Conservation (phyloP, 306 rosid species). For the Senna siamea region DNA sequence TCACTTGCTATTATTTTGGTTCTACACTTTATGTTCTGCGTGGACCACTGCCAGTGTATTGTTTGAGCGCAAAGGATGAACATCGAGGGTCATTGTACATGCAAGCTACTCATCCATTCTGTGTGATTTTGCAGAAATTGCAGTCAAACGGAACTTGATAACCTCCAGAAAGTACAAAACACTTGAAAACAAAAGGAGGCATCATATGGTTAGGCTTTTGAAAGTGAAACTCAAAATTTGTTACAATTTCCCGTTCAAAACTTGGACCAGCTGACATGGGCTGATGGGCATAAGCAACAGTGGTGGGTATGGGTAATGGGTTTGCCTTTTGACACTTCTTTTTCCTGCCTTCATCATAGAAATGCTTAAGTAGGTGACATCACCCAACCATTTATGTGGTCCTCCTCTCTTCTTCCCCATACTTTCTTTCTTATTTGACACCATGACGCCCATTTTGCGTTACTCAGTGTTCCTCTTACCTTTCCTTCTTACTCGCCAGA, state of each 20-base stretch:
- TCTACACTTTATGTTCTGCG: background rate
- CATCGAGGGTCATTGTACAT: background rate
- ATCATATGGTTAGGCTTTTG: background rate
- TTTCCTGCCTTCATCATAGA: constrained; percentile 30
- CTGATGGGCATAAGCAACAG: constrained; percentile 32
- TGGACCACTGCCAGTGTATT: background rate
- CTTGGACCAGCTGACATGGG: constrained; percentile 16
- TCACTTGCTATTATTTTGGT: constrained; percentile 4
- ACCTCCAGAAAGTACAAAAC: constrained; percentile 16
- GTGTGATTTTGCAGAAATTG: background rate
- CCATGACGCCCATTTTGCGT: constrained; percentile 40
- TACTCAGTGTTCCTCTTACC: constrained; percentile 14
- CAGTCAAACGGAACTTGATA: background rate
- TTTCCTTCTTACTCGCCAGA: constrained; percentile 36
- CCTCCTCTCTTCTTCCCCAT: constrained; percentile 31
- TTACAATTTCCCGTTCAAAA: constrained; percentile 20
- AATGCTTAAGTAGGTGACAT: constrained; percentile 49
- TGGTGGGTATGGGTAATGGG: constrained; percentile 37
- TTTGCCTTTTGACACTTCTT: constrained; percentile 33
- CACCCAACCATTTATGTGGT: constrained; percentile 57
- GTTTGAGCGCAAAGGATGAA: constrained; percentile 34
- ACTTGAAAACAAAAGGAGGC: constrained; percentile 15
- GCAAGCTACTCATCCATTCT: background rate
- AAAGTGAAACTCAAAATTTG: background rate
- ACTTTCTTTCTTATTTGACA: constrained; percentile 39